Percentiles rank a stretch among this genome's conserved stretches.
Evolutionary conservation across 164 flowering plant species (phyloP).

Genomic region (Tetrastigma voinierianum): DNA sequence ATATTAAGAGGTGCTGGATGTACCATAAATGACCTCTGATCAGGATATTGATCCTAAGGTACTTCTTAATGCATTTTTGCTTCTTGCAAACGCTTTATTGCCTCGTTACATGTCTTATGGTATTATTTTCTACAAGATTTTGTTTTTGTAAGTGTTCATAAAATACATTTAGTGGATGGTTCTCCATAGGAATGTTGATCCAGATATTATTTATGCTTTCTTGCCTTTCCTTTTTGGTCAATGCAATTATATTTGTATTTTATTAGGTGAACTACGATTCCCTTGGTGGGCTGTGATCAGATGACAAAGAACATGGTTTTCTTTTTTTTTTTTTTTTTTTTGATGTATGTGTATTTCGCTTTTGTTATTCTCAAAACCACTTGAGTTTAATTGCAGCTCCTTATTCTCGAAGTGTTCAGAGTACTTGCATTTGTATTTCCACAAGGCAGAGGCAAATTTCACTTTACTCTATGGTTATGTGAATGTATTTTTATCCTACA

Average conservation of each 20-base stretch:
- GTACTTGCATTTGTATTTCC: too few species aligned
- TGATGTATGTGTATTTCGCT: neutral
- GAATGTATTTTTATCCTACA: constrained; percentile 24
- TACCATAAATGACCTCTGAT: constrained; percentile 91
- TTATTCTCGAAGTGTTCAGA: too few species aligned
- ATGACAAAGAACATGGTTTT: neutral
- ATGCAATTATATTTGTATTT: neutral
- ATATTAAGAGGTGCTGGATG: constrained; percentile 97
- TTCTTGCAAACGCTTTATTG: neutral
- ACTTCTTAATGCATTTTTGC: neutral
- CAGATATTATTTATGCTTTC: too few species aligned
- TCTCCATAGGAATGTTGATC: too few species aligned
- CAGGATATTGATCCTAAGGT: constrained; percentile 86
- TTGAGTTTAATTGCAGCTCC: too few species aligned
- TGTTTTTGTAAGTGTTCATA: too few species aligned
- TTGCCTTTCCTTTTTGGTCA: too few species aligned
- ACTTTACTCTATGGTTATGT: neutral
- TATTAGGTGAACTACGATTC: neutral
- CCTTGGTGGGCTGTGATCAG: too few species aligned
- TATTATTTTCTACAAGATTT: neutral
- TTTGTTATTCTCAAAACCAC: too few species aligned
- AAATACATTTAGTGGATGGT: too few species aligned
- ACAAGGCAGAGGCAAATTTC: too few species aligned
- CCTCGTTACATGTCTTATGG: neutral
- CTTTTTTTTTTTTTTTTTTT: too few species aligned